phyloP scores from a whole-genome alignment of 257 asterid genomes.

The Jacaranda mimosifolia region DNA sequence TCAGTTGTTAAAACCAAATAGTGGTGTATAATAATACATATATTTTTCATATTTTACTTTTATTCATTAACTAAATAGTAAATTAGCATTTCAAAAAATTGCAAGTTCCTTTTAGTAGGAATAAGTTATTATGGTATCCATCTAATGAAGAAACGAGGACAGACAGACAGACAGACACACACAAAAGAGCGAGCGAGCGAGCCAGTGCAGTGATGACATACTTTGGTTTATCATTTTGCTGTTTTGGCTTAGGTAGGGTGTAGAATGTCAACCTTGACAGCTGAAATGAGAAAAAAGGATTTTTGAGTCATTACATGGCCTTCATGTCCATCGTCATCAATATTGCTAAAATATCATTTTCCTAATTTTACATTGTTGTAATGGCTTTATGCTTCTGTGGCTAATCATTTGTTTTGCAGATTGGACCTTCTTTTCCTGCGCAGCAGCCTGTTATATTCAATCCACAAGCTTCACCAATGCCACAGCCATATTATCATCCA shows the following conservation, averaged over 20 bases:
- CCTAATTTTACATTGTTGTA: neutral
- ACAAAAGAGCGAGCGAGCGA: neutral
- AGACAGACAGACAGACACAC: neutral
- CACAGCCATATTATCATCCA: slow-evolving; percentile 86
- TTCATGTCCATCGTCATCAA: neutral
- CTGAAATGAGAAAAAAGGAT: slow-evolving; percentile 6
- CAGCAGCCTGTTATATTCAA: slow-evolving; percentile 82
- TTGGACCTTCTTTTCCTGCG: slow-evolving; percentile 69
- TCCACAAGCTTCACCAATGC: slow-evolving; percentile 75
- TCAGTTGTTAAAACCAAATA: slow-evolving; percentile 5
- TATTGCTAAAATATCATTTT: slow-evolving; percentile 14
- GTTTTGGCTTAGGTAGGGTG: slow-evolving; percentile 16
- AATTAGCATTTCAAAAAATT: neutral
- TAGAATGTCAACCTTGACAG: neutral
- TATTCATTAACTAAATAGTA: neutral
- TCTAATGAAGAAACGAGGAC: neutral
- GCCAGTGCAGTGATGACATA: slow-evolving; percentile 15
- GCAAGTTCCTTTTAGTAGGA: neutral
- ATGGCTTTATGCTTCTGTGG: slow-evolving; percentile 27
- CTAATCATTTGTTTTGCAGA: slow-evolving; percentile 53
- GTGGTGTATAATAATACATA: neutral
- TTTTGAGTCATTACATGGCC: neutral
- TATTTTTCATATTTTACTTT: slow-evolving; percentile 13
- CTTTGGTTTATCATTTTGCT: neutral
- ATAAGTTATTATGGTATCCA: neutral